Conservation (phyloP, 148 eudicot genomes). For the Diospyros kaki region DNA sequence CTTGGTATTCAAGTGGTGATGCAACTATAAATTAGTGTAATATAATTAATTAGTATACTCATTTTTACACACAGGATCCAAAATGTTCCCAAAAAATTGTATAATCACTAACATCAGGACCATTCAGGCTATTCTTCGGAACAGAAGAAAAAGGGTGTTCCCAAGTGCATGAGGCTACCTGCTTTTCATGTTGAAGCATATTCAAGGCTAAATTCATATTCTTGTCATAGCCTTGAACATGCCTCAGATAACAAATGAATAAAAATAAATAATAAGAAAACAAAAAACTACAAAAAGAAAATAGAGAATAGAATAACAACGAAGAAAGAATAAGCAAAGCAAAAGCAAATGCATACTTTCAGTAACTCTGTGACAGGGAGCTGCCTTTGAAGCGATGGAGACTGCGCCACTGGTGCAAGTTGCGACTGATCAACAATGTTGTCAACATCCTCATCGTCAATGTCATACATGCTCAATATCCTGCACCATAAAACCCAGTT, state of each 20-base stretch:
- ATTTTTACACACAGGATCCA: too few relatives aligned
- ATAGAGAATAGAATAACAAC: background rate
- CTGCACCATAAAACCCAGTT: constrained; percentile 25
- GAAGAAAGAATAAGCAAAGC: background rate
- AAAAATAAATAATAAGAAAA: background rate
- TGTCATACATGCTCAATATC: constrained; percentile 74
- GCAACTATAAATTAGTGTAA: too few relatives aligned
- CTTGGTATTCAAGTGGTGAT: too few relatives aligned
- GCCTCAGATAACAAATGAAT: background rate
- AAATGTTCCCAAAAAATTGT: too few relatives aligned
- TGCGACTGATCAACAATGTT: constrained; percentile 53
- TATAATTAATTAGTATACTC: too few relatives aligned
- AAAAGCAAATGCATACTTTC: constrained; percentile 46
- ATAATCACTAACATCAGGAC: too few relatives aligned
- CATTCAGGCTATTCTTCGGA: too few relatives aligned
- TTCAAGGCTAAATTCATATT: too few relatives aligned
- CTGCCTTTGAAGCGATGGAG: constrained; percentile 75
- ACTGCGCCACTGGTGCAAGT: constrained; percentile 45
- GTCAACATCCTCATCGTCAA: constrained; percentile 76
- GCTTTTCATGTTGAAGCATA: too few relatives aligned
- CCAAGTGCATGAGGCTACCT: too few relatives aligned
- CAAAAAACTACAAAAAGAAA: background rate
- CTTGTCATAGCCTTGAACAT: too few relatives aligned
- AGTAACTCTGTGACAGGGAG: constrained; percentile 85
- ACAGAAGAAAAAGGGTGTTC: too few relatives aligned